Evolutionary conservation across 73 alveolate genomes (phyloP).

Genomic region (Paramecium bursaria): DNA sequence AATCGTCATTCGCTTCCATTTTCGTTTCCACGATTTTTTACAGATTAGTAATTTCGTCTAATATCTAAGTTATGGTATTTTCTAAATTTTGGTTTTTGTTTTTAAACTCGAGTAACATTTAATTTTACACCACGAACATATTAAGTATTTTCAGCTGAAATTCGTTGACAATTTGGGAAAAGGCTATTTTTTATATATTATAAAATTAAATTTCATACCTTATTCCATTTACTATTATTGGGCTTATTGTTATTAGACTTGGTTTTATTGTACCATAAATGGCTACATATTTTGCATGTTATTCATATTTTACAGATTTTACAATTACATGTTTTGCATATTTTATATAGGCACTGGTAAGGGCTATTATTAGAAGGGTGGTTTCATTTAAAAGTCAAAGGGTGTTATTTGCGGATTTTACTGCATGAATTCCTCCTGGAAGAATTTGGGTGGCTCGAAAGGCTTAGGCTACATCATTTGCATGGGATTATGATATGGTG

Average conservation of each 20-base stretch:
- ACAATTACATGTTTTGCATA: too few species aligned
- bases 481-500: constrained; percentile 39
- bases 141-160: constrained; percentile 44
- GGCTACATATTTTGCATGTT: too few species aligned
- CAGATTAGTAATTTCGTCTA: constrained; percentile 48
- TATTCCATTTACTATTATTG: constrained; percentile 43
- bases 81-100: constrained; percentile 31
- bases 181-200: constrained; percentile 7
- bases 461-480: constrained; percentile 17
- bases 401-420: not conserved
- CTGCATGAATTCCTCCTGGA: not conserved
- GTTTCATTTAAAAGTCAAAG: not conserved
- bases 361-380: not conserved
- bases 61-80: constrained; percentile 16
- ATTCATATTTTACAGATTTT: too few species aligned
- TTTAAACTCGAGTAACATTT: constrained; percentile 46
- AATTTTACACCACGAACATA: constrained; percentile 45
- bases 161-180: constrained; percentile 41
- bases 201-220: not conserved
- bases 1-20: constrained; percentile 32
- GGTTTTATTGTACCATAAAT: not conserved
- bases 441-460: not conserved
- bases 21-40: constrained; percentile 38
- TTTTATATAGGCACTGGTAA: too few species aligned
- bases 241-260: not conserved